A percentile compares a stretch with the other conserved stretches of the same genome.
These are phyloP conservation scores for Cornus kousa DNA, from an alignment of 148 eudicot species.

Conservation along the genomic window DNA sequence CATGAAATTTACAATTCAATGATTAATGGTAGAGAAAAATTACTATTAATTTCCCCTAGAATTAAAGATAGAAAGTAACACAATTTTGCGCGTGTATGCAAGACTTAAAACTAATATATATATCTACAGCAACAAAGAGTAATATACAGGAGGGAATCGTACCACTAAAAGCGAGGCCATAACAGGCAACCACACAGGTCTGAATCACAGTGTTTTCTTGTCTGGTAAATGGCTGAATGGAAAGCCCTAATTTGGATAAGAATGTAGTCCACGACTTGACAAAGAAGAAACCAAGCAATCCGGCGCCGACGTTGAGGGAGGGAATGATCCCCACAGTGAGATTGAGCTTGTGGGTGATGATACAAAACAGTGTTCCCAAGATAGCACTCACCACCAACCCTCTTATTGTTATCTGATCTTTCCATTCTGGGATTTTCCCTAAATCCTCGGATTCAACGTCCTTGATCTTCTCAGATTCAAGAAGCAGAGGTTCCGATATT, in stretches of 20 bases:
- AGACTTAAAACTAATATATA: too few relatives aligned
- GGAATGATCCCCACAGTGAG: slow-evolving; percentile 89
- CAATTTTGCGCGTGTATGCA: too few relatives aligned
- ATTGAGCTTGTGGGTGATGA: slow-evolving; percentile 86
- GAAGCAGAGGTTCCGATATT: slow-evolving; percentile 55
- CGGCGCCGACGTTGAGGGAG: slow-evolving; percentile 89
- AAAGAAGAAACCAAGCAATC: slow-evolving; percentile 79
- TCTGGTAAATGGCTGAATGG: slow-evolving; percentile 59
- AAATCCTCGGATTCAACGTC: slow-evolving; percentile 22
- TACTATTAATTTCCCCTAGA: too few relatives aligned
- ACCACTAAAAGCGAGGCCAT: slow-evolving; percentile 95
- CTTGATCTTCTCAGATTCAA: slow-evolving; percentile 13
- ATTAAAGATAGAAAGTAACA: too few relatives aligned
- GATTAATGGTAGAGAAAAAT: too few relatives aligned
- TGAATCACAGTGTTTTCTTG: slow-evolving; percentile 93
- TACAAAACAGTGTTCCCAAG: slow-evolving; percentile 68
- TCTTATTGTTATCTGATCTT: slow-evolving; percentile 75
- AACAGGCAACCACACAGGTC: slow-evolving; percentile 92
- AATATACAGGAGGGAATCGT: not conserved
- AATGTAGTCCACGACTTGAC: slow-evolving; percentile 75
- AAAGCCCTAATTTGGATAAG: slow-evolving; percentile 52
- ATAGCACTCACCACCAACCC: slow-evolving; percentile 71
- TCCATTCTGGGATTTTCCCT: slow-evolving; percentile 67
- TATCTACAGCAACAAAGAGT: too few relatives aligned
- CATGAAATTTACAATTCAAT: too few relatives aligned